Evolutionary conservation across 139 green algal species (phyloP).

Genomic region (Haematococcus sp.): DNA sequence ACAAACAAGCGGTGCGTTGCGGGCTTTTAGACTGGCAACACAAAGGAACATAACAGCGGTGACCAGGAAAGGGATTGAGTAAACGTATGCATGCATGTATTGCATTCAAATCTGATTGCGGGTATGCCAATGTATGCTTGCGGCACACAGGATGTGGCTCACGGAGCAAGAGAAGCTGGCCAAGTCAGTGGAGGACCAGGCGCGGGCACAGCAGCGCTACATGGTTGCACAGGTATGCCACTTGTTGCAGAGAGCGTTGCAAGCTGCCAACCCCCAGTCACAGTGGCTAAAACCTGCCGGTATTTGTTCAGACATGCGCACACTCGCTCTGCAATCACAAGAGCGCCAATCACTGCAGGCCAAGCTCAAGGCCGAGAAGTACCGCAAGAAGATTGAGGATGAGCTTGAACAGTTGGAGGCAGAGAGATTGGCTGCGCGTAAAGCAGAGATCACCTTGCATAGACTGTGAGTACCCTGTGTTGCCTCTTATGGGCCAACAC

Average conservation of each 20-base stretch:
- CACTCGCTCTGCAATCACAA: not conserved
- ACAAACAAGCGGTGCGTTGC: not conserved
- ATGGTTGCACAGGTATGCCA: not conserved
- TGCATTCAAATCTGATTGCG: too few relatives aligned
- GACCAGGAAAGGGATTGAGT: too few relatives aligned
- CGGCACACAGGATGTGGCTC: not conserved
- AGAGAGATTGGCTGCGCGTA: not conserved
- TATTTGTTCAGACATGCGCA: not conserved
- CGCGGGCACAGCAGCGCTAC: slow-evolving; percentile 3
- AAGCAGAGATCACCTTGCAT: slow-evolving; percentile 2
- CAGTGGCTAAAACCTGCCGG: not conserved
- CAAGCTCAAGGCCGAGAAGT: not conserved
- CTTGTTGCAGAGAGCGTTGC: not conserved
- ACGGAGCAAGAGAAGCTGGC: not conserved
- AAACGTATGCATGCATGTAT: too few relatives aligned
- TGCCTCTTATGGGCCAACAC: too few relatives aligned
- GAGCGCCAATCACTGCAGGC: not conserved
- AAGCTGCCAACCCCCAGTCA: not conserved
- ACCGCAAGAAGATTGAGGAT: slow-evolving; percentile 5
- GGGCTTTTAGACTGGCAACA: too few relatives aligned
- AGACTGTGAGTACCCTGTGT: slow-evolving; percentile 7
- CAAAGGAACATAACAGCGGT: too few relatives aligned
- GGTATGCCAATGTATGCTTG: too few relatives aligned
- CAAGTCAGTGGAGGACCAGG: not conserved
- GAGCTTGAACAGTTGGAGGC: slow-evolving; percentile 30